Evolutionary conservation across 805 yeast genomes (phyloP).

Genomic region (Candida pseudoglaebosa): DNA sequence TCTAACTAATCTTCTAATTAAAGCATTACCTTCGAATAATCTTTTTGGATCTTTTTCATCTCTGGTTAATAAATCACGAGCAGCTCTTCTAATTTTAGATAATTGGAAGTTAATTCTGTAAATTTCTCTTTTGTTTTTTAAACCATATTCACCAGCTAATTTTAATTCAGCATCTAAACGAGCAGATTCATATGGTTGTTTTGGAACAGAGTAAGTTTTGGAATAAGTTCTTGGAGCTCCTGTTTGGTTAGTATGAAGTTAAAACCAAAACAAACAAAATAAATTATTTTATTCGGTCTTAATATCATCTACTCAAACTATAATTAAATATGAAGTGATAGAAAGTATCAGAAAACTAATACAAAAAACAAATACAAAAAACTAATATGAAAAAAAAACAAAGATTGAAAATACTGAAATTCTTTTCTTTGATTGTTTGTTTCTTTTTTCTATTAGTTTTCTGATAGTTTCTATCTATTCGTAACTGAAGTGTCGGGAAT

Average conservation of each 20-base stretch:
- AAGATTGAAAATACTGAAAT: too few species aligned
- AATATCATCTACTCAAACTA: too few species aligned
- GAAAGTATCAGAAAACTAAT: not conserved
- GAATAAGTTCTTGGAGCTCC: constrained; percentile 99
- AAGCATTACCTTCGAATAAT: constrained; percentile 99
- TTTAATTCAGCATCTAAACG: constrained; percentile 99
- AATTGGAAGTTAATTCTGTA: constrained; percentile 99
- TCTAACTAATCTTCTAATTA: constrained; percentile 99
- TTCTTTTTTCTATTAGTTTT: not conserved
- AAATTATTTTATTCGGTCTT: too few species aligned
- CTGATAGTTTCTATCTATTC: constrained; percentile 11
- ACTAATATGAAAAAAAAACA: not conserved
- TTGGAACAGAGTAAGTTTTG: constrained; percentile 99
- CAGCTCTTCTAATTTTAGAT: constrained; percentile 99
- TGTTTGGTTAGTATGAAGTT: constrained; percentile 31
- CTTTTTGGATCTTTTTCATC: constrained; percentile 99
- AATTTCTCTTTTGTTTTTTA: constrained; percentile 99
- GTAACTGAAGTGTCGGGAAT: constrained; percentile 86
- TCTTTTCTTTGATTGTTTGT: too few species aligned
- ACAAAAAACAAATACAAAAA: too few species aligned
- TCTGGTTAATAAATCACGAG: constrained; percentile 99
- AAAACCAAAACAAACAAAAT: too few species aligned
- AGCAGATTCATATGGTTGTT: constrained; percentile 98
- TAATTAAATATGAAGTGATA: not conserved
- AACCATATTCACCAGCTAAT: constrained; percentile 99